A percentile compares a stretch with the other conserved stretches of the same genome.
Conservation (phyloP, 768 basidiomycete genomes). For the Tricholoma furcatifolium region DNA sequence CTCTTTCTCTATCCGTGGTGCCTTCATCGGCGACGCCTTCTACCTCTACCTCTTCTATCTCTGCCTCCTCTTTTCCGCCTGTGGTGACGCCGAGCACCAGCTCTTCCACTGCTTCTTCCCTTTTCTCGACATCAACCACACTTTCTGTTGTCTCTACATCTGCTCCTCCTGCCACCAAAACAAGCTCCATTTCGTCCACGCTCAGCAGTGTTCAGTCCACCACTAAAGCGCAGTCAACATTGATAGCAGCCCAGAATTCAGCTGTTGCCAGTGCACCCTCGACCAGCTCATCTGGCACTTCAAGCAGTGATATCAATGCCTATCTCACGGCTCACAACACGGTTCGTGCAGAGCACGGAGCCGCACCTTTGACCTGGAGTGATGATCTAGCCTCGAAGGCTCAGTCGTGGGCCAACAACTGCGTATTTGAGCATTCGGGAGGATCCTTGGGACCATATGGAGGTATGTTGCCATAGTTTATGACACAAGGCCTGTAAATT, state of each 20-base stretch:
- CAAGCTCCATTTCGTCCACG: slow-evolving; percentile 15
- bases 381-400: slow-evolving; percentile 59
- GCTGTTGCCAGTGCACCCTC: slow-evolving; percentile 14
- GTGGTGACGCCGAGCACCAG: background rate
- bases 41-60: slow-evolving; percentile 17
- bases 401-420: slow-evolving; percentile 66
- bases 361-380: slow-evolving; percentile 62
- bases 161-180: slow-evolving; percentile 9
- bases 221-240: slow-evolving; percentile 11
- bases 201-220: slow-evolving; percentile 15
- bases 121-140: slow-evolving; percentile 2
- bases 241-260: slow-evolving; percentile 14
- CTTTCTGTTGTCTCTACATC: slow-evolving; percentile 13
- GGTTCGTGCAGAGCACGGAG: slow-evolving; percentile 63
- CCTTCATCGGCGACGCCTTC: background rate
- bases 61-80: slow-evolving; percentile 1
- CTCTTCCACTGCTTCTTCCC: slow-evolving; percentile 14
- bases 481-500: background rate
- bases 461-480: slow-evolving; percentile 35
- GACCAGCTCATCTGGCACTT: slow-evolving; percentile 17
- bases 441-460: slow-evolving; percentile 64
- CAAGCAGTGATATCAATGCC: slow-evolving; percentile 45
- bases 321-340: slow-evolving; percentile 66
- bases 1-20: background rate
- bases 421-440: slow-evolving; percentile 68